Percentiles rank a stretch among this genome's conserved stretches.
Conservation (phyloP, 2,329 filamentous ascomycete genomes). For the Penicillium decumbens region DNA sequence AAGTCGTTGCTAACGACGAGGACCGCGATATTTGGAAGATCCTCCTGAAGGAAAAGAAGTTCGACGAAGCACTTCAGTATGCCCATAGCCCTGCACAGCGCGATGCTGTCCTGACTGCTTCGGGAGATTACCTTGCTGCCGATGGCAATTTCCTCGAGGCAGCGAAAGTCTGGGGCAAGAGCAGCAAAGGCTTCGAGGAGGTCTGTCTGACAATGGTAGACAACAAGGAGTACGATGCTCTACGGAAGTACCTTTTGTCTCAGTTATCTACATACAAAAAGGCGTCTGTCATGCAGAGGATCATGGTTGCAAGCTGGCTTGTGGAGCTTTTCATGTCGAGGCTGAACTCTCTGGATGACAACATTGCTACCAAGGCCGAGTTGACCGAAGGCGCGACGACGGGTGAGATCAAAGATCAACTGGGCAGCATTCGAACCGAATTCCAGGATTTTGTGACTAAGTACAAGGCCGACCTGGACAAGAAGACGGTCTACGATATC, state of each 20-base stretch:
- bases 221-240: constrained; percentile 79
- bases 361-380: constrained; percentile 83
- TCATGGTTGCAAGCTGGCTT: constrained; percentile 94
- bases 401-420: constrained; percentile 62
- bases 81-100: constrained; percentile 75
- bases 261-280: constrained; percentile 81
- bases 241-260: constrained; percentile 81
- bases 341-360: constrained; percentile 89
- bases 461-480: constrained; percentile 82
- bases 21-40: constrained; percentile 93
- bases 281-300: constrained; percentile 79
- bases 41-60: constrained; percentile 79
- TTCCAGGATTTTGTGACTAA: constrained; percentile 83
- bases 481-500: constrained; percentile 89
- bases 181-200: constrained; percentile 95
- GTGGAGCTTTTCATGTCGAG: constrained; percentile 97
- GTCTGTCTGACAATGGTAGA: constrained; percentile 90
- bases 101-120: constrained; percentile 86
- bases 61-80: constrained; percentile 80
- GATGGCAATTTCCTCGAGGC: constrained; percentile 82
- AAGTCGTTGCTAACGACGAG: constrained; percentile 86
- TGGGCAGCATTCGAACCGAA: constrained; percentile 67
- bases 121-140: constrained; percentile 78
- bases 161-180: constrained; percentile 84
- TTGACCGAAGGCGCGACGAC: constrained; percentile 67